Evolutionary conservation across 257 asterid genomes (phyloP), one percentile per base, ranked within the genome.

Genomic region (Dorcoceras hygrometricum): DNA sequence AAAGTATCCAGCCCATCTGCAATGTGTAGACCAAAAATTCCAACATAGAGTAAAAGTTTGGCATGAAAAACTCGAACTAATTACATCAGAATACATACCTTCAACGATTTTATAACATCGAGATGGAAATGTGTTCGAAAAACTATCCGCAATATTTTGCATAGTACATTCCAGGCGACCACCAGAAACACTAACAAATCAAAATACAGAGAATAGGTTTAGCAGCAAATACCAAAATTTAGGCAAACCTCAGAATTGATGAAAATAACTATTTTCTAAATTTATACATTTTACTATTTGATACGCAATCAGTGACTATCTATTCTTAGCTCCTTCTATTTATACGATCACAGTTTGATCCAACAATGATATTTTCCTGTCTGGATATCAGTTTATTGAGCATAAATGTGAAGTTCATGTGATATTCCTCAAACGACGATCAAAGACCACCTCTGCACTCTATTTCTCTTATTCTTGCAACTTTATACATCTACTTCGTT

Each of bases 101-200:
- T 85, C 83, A 34, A 87, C 81, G 64, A 75, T 81, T 57, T 90
- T 71, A 84, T 81, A 84, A 74, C 87, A 73, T 59, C 89, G 89
- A 66, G 96, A 88, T 66, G 96, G 73, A 75, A 64, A 84, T 11
- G 75, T 60, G 73, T 80, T 90, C 69, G 79, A 65, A 73, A 94
- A 94, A 69, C 75, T 90, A 72, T 94, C 99, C 31, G 96, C 96
- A 71, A 94, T 89, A 71, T 94, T 90, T 81, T 94, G 99, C 99
- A 94, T 94, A 73, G 99, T 94, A 71, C 95, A 90, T 70, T 94
- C 99, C 85, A 88, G 75, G 71, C 97, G 97, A 62, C 99, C 99
- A 75, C 99, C 99, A 73, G 82, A 74, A 70, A 87, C 88, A 78
- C 99, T 94, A 66, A 56, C 63, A 81, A 74, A 57, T 68, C 43